Conservation (phyloP, 441 rosid species). For the Syzygium syzygioides region DNA sequence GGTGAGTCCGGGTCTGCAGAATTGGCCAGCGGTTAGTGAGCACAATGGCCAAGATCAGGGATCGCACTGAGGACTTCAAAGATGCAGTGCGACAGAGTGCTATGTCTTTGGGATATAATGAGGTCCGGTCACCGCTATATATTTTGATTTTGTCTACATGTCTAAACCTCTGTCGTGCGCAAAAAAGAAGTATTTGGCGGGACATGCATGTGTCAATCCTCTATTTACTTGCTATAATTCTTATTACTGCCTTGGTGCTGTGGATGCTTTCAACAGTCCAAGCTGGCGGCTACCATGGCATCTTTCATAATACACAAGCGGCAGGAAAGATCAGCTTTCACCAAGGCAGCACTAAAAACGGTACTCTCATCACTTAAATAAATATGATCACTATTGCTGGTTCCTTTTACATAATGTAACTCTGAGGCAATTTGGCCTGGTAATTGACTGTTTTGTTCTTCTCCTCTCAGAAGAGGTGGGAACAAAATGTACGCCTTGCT, state of each 20-base stretch:
- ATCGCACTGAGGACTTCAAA: slow-evolving; percentile 88
- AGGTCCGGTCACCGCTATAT: slow-evolving; percentile 29
- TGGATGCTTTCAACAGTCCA: slow-evolving; percentile 36
- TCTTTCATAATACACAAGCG: slow-evolving; percentile 87
- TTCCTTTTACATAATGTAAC: neutral
- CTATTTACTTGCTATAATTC: neutral
- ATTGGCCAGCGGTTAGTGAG: neutral
- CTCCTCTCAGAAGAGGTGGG: neutral
- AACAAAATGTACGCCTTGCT: neutral
- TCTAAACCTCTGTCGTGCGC: neutral
- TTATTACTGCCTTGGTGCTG: neutral
- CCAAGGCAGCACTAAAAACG: slow-evolving; percentile 74
- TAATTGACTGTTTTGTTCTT: neutral
- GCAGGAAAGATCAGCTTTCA: slow-evolving; percentile 57
- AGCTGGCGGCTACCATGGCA: slow-evolving; percentile 82
- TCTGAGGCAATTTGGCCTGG: neutral
- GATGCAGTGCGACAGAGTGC: slow-evolving; percentile 73
- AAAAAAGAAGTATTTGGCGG: neutral
- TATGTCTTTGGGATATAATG: slow-evolving; percentile 57
- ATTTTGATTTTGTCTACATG: neutral
- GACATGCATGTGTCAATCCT: neutral
- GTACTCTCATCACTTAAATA: slow-evolving; percentile 13
- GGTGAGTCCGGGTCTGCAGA: neutral
- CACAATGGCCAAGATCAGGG: slow-evolving; percentile 74
- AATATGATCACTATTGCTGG: neutral